Evolutionary conservation across 345 rosid species (phyloP), one percentile per base, ranked within the genome.

Genomic region (Alliaria petiolata): DNA sequence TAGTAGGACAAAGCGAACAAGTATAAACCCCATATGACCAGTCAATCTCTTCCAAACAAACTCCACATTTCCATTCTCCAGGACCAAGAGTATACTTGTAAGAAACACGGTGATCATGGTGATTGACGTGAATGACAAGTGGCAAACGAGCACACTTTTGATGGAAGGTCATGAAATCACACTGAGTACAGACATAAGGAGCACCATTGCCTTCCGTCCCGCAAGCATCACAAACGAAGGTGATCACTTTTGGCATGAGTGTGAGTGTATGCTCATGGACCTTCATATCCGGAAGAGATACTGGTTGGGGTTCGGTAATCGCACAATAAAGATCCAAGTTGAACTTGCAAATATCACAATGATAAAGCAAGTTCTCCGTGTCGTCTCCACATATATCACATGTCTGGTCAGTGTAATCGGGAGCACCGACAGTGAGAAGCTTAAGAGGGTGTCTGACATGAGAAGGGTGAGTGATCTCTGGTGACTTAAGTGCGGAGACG

Each of bases 21-120:
- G 28, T n/a, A 22, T 44, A 69, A 5, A 56, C 73, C 19, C 65
- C 73, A 15, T 5, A 57, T 34, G 73, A 69, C 65, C 73, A 31
- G 14, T 69, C 56, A 34, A 69, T 35, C 6, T 10, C 47, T n/a
- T 69, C 47, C 35, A 0, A 46, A 69, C 73, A 69, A 50, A 50
- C 34, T 13, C 43, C 40, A 40, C 52, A 67, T 16, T 2, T 40
- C 52, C 31, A 28, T 25, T 42, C 50, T 39, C 71, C 31, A 28
- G 5, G 52, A 30, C 71, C 70, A 52, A 66, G 16, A 66, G 61
- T 39, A 36, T 52, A 66, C 15, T 2, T 66, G 39, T 15, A 66
- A 0, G 70, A 66, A 66, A 66, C 28, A 0, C 70, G 61, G 2
- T 66, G 62, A 9, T 12, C 40, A 44, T 72, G 74, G 7, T 13